Evolutionary conservation across 1,284 basidiomycete species (phyloP).

Genomic region (Malassezia sympodialis): DNA sequence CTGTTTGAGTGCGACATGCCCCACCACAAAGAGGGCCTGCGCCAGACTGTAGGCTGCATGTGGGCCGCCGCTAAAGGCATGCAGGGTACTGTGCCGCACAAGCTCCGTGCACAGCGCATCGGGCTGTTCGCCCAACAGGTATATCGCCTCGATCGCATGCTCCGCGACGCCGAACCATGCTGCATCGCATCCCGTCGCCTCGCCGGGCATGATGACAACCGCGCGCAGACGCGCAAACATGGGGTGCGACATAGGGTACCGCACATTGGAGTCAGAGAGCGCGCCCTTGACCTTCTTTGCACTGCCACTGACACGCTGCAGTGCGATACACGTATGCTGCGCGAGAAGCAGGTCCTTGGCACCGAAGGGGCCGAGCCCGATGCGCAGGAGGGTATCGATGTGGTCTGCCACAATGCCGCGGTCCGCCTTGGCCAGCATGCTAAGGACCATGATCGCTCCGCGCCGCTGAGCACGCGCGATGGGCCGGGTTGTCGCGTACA

Average conservation of each 20-base stretch:
- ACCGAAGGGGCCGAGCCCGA: constrained; percentile 77
- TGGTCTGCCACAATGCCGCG: constrained; percentile 75
- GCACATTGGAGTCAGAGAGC: constrained; percentile 71
- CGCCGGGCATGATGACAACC: constrained; percentile 49
- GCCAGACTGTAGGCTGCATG: constrained; percentile 64
- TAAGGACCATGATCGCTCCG: constrained; percentile 85
- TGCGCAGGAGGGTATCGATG: constrained; percentile 71
- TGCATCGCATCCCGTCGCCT: constrained; percentile 19
- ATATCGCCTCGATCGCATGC: constrained; percentile 91
- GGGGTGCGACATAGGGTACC: constrained; percentile 75
- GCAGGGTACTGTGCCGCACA: constrained; percentile 66
- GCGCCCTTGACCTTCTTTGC: constrained; percentile 85
- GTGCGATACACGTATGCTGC: constrained; percentile 81
- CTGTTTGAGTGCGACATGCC: constrained; percentile 93
- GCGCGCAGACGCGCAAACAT: constrained; percentile 76
- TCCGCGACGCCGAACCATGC: constrained; percentile 78
- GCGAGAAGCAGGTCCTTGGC: constrained; percentile 68
- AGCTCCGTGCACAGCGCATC: constrained; percentile 72
- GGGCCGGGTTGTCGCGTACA: constrained; percentile 55
- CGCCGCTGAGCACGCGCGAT: constrained; percentile 68
- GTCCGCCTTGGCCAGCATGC: constrained; percentile 84
- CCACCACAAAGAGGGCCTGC: constrained; percentile 84
- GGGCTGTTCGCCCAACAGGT: constrained; percentile 84
- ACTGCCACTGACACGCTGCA: constrained; percentile 83
- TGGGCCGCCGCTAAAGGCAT: constrained; percentile 55